Conservation (phyloP, 768 basidiomycete species). For the Lactarius indigo region DNA sequence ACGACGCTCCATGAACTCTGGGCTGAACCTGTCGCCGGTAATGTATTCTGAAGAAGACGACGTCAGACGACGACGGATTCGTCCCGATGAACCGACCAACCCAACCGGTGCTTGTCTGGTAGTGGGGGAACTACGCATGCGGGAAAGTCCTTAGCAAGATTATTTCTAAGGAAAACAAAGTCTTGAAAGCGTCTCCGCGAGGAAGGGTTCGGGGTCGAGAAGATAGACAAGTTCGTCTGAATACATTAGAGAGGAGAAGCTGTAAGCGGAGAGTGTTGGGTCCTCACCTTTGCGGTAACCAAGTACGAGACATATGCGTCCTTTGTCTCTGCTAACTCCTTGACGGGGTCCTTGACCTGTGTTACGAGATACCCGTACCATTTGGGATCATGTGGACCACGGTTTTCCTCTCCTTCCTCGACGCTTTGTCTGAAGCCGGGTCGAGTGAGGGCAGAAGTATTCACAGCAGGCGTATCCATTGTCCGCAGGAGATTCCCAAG, state of each 20-base stretch:
- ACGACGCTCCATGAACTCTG: slow-evolving; percentile 94
- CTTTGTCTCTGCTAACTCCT: slow-evolving; percentile 95
- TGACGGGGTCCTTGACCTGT: slow-evolving; percentile 86
- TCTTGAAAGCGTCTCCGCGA: slow-evolving; percentile 92
- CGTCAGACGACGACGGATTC: slow-evolving; percentile 2
- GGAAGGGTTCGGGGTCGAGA: slow-evolving; percentile 68
- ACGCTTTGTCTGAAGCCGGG: slow-evolving; percentile 84
- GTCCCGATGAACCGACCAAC: slow-evolving; percentile 45
- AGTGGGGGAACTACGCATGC: slow-evolving; percentile 97
- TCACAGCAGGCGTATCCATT: slow-evolving; percentile 45
- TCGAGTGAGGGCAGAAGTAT: slow-evolving; percentile 42
- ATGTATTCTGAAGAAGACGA: slow-evolving; percentile 69
- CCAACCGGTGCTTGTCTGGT: slow-evolving; percentile 94
- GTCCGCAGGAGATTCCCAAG: slow-evolving; percentile 77
- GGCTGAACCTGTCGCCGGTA: slow-evolving; percentile 95
- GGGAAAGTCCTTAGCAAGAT: slow-evolving; percentile 87
- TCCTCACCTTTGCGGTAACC: slow-evolving; percentile 77
- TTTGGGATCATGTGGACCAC: slow-evolving; percentile 73
- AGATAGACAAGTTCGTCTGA: slow-evolving; percentile 89
- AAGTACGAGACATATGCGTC: slow-evolving; percentile 96
- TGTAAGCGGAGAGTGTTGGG: slow-evolving; percentile 6
- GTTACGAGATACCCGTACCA: slow-evolving; percentile 88
- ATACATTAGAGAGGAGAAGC: background rate
- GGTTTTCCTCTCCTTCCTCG: slow-evolving; percentile 60
- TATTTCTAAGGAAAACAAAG: slow-evolving; percentile 89